Conservation (phyloP, 345 rosid genomes). For the Viola odorata region DNA sequence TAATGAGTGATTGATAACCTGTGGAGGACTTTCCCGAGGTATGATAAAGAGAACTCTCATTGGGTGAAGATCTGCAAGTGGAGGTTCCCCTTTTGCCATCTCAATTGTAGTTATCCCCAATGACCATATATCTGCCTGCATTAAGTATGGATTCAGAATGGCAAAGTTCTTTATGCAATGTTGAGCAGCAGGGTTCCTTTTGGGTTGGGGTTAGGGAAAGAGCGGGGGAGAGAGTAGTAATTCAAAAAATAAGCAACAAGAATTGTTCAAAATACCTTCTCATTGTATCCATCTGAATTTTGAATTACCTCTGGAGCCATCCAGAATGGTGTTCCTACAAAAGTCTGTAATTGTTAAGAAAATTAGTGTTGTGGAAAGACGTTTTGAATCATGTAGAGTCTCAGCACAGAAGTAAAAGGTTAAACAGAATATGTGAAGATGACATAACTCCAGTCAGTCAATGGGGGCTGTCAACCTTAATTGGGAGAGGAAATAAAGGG, state of each 20-base stretch:
- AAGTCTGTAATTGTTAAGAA: conserved; percentile 62
- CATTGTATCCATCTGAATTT: conserved; percentile 95
- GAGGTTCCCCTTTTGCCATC: conserved; percentile 99
- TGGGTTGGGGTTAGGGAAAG: not conserved
- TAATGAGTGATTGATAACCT: conserved; percentile 51
- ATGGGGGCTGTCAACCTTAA: not conserved
- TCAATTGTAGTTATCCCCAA: conserved; percentile 96
- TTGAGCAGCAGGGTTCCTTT: not conserved
- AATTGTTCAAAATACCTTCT: conserved; percentile 53
- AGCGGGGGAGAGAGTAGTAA: not conserved
- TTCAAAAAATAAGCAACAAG: not conserved
- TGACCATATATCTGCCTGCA: conserved; percentile 99
- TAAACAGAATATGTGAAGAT: not conserved
- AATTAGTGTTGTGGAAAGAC: conserved; percentile 31
- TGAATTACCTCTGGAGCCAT: conserved; percentile 99
- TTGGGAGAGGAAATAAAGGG: not conserved
- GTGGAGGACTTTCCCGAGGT: conserved; percentile 99
- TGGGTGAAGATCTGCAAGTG: conserved; percentile 98
- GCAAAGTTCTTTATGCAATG: conserved; percentile 3
- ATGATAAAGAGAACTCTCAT: conserved; percentile 99
- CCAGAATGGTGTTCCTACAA: conserved; percentile 99
- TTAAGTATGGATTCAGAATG: conserved; percentile 19
- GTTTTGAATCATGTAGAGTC: conserved; percentile 7
- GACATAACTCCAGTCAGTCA: not conserved
- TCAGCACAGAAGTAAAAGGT: not conserved